Percentiles rank a stretch among this genome's conserved stretches.
Evolutionary conservation across 371 early-diverging fungal species (phyloP).

Genomic region (Dipsacomyces acuminosporus): DNA sequence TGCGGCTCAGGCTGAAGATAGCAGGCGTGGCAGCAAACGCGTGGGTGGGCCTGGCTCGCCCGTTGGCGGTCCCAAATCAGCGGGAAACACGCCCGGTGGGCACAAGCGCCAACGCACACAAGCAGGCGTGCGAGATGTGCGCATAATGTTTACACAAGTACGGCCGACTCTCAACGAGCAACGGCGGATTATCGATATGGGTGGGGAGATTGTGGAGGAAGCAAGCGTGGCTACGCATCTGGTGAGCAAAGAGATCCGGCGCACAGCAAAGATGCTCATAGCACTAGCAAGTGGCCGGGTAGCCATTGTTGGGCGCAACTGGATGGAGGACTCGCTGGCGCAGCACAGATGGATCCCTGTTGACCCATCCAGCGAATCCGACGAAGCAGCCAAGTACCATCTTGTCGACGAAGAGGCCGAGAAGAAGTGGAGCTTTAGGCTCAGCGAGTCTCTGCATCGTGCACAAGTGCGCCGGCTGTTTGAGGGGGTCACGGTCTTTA

Average conservation of each 20-base stretch:
- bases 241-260: constrained; percentile 21
- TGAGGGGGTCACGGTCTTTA: constrained; percentile 30
- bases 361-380: constrained; percentile 4
- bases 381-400: constrained; percentile 12
- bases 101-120: constrained; percentile 13
- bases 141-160: constrained; percentile 38
- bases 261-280: constrained; percentile 41
- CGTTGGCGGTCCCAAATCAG: neutral
- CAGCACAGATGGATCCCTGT: constrained; percentile 25
- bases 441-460: constrained; percentile 30
- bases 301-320: constrained; percentile 21
- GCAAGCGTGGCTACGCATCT: constrained; percentile 37
- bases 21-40: neutral
- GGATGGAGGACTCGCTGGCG: constrained; percentile 41
- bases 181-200: constrained; percentile 25
- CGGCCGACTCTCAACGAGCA: constrained; percentile 20
- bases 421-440: constrained; percentile 27
- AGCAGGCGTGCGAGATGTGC: constrained; percentile 7
- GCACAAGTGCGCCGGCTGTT: constrained; percentile 28
- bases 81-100: neutral
- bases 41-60: neutral
- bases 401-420: constrained; percentile 27
- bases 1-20: neutral
- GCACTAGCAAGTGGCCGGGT: constrained; percentile 36
- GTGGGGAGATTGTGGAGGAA: constrained; percentile 34